Evolutionary conservation across 2,329 filamentous ascomycete species (phyloP), one percentile per base, ranked within the genome.

Genomic region (Fusarium oligoseptatum): DNA sequence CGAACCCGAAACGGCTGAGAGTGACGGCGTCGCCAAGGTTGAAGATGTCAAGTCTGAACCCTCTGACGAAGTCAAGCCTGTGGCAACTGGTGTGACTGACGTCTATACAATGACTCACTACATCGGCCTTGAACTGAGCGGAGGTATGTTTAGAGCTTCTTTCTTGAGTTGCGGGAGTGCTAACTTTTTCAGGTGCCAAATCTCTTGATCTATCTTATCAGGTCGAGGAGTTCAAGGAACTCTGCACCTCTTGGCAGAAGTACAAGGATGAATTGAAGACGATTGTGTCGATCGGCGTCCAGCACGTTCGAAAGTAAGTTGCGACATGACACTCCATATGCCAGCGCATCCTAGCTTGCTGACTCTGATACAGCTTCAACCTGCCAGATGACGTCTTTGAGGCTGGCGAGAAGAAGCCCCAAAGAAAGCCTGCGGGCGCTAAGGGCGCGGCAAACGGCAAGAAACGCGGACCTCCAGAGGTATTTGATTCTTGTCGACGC

Each of bases 61-160:
- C 27, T 41, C 58, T 15, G 63, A 68, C 36, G 64, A 73, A 29
- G 27, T 29, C 29, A 74, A 60, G 20, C n/a, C 70, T 52, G 62
- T 68, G 10, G 27, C 55, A 41, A 57, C 56, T 48, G 61, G 72
- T 29, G 68, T 72, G 17, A 81, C 78, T 50, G 86, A 87, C 66
- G 85, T 98, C 32, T 97, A 94, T 81, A 98, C 96, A 0, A 95
- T 95, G 27, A 98, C 95, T 1, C 96, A 95, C 82, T 99, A 98
- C 81, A 95, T 99, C 80, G 97, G 97, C 39, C 88, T 98, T 57
- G 93, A 96, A 77, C 85, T 98, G 65, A 88, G 88, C 41, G 89
- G 92, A 86, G 92, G 94, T 95, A 88, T 81, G 90, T 85, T 57
- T 43, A 37, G 39, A 61, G 29, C 48, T 27, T 29, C 36, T n/a